These are phyloP conservation scores for Usnea hakonensis DNA, from an alignment of 495 filamentous ascomycete genomes.

Conservation along the genomic window DNA sequence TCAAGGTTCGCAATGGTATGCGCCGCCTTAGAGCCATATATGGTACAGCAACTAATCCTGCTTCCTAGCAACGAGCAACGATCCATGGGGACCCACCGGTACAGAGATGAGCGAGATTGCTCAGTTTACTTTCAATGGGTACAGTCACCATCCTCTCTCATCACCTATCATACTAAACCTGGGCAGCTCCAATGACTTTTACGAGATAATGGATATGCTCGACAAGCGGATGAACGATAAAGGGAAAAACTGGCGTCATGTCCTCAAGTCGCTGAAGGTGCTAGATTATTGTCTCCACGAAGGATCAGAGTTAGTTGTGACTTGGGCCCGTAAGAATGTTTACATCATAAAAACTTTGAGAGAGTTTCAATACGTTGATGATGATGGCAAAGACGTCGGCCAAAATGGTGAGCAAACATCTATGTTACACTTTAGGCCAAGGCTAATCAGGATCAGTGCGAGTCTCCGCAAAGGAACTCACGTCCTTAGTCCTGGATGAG, in stretches of 20 bases:
- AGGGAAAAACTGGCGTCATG: slow-evolving; percentile 99
- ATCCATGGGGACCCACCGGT: slow-evolving; percentile 97
- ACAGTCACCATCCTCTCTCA: slow-evolving; percentile 31
- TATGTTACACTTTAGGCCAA: background rate
- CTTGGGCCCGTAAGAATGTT: slow-evolving; percentile 95
- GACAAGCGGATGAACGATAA: slow-evolving; percentile 99
- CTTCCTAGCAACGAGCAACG: slow-evolving; percentile 85
- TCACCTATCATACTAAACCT: slow-evolving; percentile 16
- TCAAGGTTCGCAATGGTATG: slow-evolving; percentile 99
- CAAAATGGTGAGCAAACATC: slow-evolving; percentile 64
- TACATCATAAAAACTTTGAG: slow-evolving; percentile 98
- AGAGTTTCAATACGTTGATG: slow-evolving; percentile 93
- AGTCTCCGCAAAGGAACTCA: slow-evolving; percentile 92
- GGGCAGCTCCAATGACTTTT: slow-evolving; percentile 85
- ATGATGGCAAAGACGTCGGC: slow-evolving; percentile 89
- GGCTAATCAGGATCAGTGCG: slow-evolving; percentile 55
- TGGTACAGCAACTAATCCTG: slow-evolving; percentile 14
- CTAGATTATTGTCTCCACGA: slow-evolving; percentile 98
- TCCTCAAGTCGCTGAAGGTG: slow-evolving; percentile 95
- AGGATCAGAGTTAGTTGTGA: slow-evolving; percentile 91
- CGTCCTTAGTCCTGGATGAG: slow-evolving; percentile 88
- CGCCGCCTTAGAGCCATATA: background rate
- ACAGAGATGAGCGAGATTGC: slow-evolving; percentile 99
- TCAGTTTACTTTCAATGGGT: slow-evolving; percentile 95
- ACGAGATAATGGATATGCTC: slow-evolving; percentile 99